A percentile compares a stretch with the other conserved stretches of the same genome.
Evolutionary conservation across 257 asterid species (phyloP).

Genomic region (Orobanche coerulescens): DNA sequence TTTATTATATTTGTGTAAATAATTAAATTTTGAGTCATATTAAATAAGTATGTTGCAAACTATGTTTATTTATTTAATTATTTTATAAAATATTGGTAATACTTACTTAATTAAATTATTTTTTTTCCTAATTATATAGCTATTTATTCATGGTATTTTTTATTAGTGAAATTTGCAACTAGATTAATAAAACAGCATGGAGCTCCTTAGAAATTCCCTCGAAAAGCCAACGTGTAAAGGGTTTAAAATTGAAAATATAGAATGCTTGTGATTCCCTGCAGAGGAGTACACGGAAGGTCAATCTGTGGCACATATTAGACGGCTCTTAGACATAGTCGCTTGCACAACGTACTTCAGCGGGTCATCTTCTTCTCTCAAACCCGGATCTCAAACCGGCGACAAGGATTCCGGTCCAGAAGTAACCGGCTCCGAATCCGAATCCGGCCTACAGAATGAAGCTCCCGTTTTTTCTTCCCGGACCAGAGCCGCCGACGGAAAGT

Average conservation of each 20-base stretch:
- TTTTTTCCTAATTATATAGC: too few species aligned
- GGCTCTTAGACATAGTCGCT: slow-evolving; percentile 61
- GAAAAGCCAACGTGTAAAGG: neutral
- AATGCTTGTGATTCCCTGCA: slow-evolving; percentile 20
- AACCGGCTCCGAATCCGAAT: slow-evolving; percentile 12
- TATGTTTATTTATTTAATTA: too few species aligned
- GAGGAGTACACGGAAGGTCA: slow-evolving; percentile 70
- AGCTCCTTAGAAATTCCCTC: too few species aligned
- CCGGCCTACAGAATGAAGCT: slow-evolving; percentile 31
- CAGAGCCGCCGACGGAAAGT: slow-evolving; percentile 24
- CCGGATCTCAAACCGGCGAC: slow-evolving; percentile 28
- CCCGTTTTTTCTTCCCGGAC: slow-evolving; percentile 28
- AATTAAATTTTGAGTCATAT: too few species aligned
- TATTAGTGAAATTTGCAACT: too few species aligned
- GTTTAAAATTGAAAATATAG: neutral
- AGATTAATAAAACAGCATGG: too few species aligned
- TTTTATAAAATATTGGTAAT: too few species aligned
- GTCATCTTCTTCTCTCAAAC: slow-evolving; percentile 41
- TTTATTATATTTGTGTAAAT: too few species aligned
- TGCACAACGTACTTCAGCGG: slow-evolving; percentile 62
- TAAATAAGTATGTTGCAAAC: too few species aligned
- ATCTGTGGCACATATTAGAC: slow-evolving; percentile 60
- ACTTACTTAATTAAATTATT: too few species aligned
- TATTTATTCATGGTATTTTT: too few species aligned
- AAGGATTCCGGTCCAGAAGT: slow-evolving; percentile 25